Percentiles rank a stretch among this genome's conserved stretches.
phyloP scores from a whole-genome alignment of 228 moss, liverwort and hornwort genomes.

The Sphagnum magellanicum region DNA sequence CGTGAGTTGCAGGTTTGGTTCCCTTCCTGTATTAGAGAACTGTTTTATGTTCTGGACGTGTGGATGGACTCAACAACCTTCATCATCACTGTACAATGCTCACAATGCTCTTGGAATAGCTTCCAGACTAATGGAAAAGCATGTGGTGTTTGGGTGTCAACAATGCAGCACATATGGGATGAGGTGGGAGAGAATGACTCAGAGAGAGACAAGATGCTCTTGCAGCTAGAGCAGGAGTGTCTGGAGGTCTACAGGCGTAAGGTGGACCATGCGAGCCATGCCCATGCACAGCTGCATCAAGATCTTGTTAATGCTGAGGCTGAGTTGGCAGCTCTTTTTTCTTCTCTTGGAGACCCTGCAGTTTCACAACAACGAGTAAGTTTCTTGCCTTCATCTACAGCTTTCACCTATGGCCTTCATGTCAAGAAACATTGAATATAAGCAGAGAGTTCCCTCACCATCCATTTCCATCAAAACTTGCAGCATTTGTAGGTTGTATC shows the following conservation, averaged over 20 bases:
- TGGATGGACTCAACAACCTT: too few relatives aligned
- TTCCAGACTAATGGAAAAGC: too few relatives aligned
- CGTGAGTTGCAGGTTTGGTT: conserved; percentile 87
- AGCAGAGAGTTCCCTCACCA: too few relatives aligned
- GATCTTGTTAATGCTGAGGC: conserved; percentile 42
- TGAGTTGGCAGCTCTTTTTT: conserved; percentile 47
- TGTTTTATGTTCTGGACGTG: too few relatives aligned
- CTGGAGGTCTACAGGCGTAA: conserved; percentile 59
- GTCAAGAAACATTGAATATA: too few relatives aligned
- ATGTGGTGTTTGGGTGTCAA: not conserved
- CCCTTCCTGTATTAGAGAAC: not conserved
- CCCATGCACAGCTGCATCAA: conserved; percentile 54
- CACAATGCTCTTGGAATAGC: too few relatives aligned
- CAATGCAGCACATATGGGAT: conserved; percentile 58
- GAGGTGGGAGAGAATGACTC: conserved; percentile 57
- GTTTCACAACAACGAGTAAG: conserved; percentile 43
- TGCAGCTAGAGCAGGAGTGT: conserved; percentile 64
- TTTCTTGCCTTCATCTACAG: not conserved
- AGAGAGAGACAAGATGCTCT: conserved; percentile 57
- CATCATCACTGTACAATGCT: too few relatives aligned
- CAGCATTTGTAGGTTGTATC: too few relatives aligned
- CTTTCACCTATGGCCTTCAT: too few relatives aligned
- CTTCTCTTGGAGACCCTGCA: conserved; percentile 45
- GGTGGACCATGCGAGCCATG: conserved; percentile 55
- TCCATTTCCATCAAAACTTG: too few relatives aligned